These are phyloP conservation scores for Pyrenophora graminea DNA, from an alignment of 2,329 filamentous ascomycete species.

Conservation along the genomic window DNA sequence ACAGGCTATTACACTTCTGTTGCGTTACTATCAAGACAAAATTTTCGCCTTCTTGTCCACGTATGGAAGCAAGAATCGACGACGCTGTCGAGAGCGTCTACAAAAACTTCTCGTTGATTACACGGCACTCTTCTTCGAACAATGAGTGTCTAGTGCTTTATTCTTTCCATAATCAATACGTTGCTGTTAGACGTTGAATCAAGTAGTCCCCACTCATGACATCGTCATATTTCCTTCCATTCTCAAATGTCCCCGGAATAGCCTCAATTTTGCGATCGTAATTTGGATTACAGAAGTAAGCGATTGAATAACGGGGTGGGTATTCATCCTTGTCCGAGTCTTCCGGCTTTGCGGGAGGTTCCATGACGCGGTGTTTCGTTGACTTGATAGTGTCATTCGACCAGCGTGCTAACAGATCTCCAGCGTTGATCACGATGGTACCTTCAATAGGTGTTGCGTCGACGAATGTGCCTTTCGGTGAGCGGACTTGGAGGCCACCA, in stretches of 20 bases:
- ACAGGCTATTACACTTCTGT: too few relatives aligned
- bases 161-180: conserved; percentile 48
- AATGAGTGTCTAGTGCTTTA: too few relatives aligned
- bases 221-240: conserved; percentile 77
- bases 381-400: conserved; percentile 90
- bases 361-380: conserved; percentile 86
- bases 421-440: conserved; percentile 86
- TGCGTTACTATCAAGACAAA: too few relatives aligned
- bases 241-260: conserved; percentile 75
- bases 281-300: conserved; percentile 92
- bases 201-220: conserved; percentile 83
- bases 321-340: conserved; percentile 60
- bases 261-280: conserved; percentile 75
- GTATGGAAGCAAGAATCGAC: too few relatives aligned
- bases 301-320: conserved; percentile 79
- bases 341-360: conserved; percentile 64
- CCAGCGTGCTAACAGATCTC: conserved; percentile 84
- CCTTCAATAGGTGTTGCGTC: conserved; percentile 80
- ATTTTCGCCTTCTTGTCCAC: too few relatives aligned
- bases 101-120: too few relatives aligned
- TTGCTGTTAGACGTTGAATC: conserved; percentile 75
- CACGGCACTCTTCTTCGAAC: too few relatives aligned
- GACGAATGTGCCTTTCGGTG: conserved; percentile 76
- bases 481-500: conserved; percentile 65
- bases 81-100: too few relatives aligned